phyloP scores from a whole-genome alignment of 768 basidiomycete genomes.

The Leccinum barrowsii region DNA sequence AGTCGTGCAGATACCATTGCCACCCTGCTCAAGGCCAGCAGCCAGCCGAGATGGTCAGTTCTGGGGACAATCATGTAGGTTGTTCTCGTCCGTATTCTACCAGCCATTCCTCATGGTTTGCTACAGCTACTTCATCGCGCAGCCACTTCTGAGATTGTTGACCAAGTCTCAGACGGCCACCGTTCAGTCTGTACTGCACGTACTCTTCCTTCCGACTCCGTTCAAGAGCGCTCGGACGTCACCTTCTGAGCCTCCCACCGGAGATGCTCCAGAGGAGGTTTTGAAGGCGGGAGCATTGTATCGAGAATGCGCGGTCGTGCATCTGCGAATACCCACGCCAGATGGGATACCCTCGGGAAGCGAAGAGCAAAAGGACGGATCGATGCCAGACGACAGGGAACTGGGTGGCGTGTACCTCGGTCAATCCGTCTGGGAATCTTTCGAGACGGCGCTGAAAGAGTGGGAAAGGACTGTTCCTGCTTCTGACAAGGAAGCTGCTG shows the following conservation, averaged over 20 bases:
- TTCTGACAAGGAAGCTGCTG: constrained; percentile 18
- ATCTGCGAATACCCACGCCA: constrained; percentile 36
- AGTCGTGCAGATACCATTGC: constrained; percentile 68
- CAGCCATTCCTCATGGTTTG: background rate
- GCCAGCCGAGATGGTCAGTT: constrained; percentile 36
- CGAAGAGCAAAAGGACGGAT: constrained; percentile 32
- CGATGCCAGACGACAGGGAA: constrained; percentile 61
- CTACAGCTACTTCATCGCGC: constrained; percentile 60
- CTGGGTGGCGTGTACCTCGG: constrained; percentile 68
- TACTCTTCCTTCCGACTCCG: constrained; percentile 77
- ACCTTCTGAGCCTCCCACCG: constrained; percentile 2
- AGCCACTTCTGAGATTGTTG: constrained; percentile 64
- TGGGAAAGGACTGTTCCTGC: constrained; percentile 51
- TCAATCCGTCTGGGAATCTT: constrained; percentile 71
- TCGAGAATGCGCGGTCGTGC: constrained; percentile 68
- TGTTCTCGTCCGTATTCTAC: background rate
- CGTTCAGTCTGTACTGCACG: constrained; percentile 78
- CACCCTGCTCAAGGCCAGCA: constrained; percentile 31
- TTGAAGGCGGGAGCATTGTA: constrained; percentile 78
- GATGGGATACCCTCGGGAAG: constrained; percentile 16
- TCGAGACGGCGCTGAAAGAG: constrained; percentile 59
- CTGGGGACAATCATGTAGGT: constrained; percentile 51
- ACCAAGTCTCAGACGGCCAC: constrained; percentile 63
- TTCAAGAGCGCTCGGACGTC: constrained; percentile 50
- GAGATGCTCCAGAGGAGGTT: constrained; percentile 49